Evolutionary conservation across 2,329 filamentous ascomycete genomes (phyloP).

Genomic region (Ascochyta pisi): DNA sequence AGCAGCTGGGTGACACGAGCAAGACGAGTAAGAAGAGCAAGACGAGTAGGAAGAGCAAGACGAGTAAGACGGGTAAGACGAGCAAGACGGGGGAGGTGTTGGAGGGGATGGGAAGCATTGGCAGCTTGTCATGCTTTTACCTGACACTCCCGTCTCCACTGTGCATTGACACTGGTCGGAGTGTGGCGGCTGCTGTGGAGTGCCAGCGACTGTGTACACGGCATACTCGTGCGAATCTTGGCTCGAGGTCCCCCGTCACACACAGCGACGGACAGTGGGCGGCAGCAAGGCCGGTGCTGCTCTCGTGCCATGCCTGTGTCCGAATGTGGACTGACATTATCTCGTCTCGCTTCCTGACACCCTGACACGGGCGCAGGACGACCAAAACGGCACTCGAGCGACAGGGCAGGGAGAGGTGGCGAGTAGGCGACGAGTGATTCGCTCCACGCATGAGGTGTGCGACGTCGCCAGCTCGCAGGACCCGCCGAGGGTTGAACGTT

Average conservation of each 20-base stretch:
- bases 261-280: conserved; percentile 9
- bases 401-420: conserved; percentile 24
- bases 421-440: conserved; percentile 25
- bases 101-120: background rate
- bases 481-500: conserved; percentile 19
- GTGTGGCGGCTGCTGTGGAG: conserved; percentile 33
- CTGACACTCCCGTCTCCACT: conserved; percentile 16
- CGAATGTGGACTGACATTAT: conserved; percentile 20
- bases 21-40: background rate
- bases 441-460: conserved; percentile 28
- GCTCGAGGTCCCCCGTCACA: conserved; percentile 7
- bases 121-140: conserved; percentile 14
- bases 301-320: conserved; percentile 16
- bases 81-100: too few species aligned
- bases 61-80: too few species aligned
- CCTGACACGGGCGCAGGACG: conserved; percentile 24
- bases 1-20: background rate
- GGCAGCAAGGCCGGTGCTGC: conserved; percentile 2
- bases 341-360: conserved; percentile 19
- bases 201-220: conserved; percentile 28
- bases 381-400: conserved; percentile 25
- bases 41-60: too few species aligned
- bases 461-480: conserved; percentile 21
- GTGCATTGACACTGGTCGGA: conserved; percentile 3
- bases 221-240: conserved; percentile 19